Evolutionary conservation across 371 early-diverging fungal genomes (phyloP), one percentile per base, ranked within the genome.

Genomic region (Vairimorpha ceranae): DNA sequence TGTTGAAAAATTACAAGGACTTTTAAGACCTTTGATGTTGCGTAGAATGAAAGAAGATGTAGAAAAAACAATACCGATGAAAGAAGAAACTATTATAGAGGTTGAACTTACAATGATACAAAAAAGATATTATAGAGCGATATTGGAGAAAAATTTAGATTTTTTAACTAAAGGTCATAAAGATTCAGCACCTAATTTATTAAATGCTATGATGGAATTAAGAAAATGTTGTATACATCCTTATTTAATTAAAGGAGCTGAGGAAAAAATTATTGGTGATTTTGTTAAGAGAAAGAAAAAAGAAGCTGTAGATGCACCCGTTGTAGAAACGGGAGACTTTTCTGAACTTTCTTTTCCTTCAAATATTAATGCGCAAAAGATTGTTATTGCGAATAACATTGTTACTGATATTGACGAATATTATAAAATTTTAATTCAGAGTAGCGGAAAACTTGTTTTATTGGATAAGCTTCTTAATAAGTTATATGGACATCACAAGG

Each of bases 121-220:
- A 84, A 87, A 91, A 58, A 88, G 89, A 77, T 95, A 94, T 92
- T 99, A 97, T 83, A 89, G 92, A 78, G 89, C 90, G 64, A 90
- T 96, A 56, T 84, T 97, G 21, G 94, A 94, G 82, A 94, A 94
- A 84, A 95, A 96, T 80, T 90, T 97, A 68, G 86, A 86, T 25
- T 90, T 89, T 84, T 79, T 90, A 30, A 87, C 77, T 79, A 79
- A 88, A 87, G 63, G 87, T 87, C 78, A 89, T 87, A 87, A 87
- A 56, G 75, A 74, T 23, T 86, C 86, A 71, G 91, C 90, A 77
- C 92, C 90, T 2, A 88, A 94, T 32, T 86, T 97, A 19, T 85
- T 93, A 61, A 97, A 97, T 82, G 92, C 97, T 81, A 90, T 99
- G 95, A 96, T 95, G 95, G 95, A 97, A 86, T 88, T 99, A 35